A percentile compares a stretch with the other conserved stretches of the same genome.
These are phyloP conservation scores for Elasticomyces elasticus DNA, from an alignment of 495 filamentous ascomycete species.

Conservation along the genomic window DNA sequence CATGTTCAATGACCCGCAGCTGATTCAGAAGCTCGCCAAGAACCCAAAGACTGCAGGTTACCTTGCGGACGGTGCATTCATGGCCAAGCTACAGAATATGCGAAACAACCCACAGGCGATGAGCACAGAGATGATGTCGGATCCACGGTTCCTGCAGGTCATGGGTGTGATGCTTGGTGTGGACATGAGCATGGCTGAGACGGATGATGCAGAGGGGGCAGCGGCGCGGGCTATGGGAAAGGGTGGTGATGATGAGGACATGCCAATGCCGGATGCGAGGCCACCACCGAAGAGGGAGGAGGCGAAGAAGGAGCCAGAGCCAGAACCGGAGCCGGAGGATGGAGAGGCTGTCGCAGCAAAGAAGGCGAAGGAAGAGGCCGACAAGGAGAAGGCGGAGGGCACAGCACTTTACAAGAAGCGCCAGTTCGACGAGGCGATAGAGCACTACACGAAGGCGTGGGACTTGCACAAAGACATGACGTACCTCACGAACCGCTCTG, in stretches of 20 bases:
- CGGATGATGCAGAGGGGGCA: constrained; percentile 36
- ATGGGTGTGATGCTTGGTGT: constrained; percentile 88
- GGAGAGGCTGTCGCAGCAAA: constrained; percentile 73
- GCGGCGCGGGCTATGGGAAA: constrained; percentile 23
- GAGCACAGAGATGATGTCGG: constrained; percentile 61
- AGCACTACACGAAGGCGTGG: constrained; percentile 95
- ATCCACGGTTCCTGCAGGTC: constrained; percentile 88
- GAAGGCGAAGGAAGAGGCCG: constrained; percentile 85
- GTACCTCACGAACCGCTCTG: constrained; percentile 92
- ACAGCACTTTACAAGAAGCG: constrained; percentile 97
- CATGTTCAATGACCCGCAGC: constrained; percentile 86
- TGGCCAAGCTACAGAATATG: constrained; percentile 74
- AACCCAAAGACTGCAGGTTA: constrained; percentile 88
- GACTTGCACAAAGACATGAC: constrained; percentile 90
- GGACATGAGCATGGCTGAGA: constrained; percentile 74
- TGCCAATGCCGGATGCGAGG: constrained; percentile 64
- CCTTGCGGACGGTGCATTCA: constrained; percentile 79
- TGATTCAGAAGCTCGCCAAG: constrained; percentile 77
- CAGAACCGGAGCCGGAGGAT: constrained; percentile 57
- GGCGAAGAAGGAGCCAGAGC: constrained; percentile 48
- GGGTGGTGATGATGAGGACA: constrained; percentile 60
- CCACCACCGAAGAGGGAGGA: constrained; percentile 41
- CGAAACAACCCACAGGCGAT: constrained; percentile 70
- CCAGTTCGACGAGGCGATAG: constrained; percentile 85
- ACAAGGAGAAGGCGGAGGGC: constrained; percentile 88